A percentile compares a stretch with the other conserved stretches of the same genome.
phyloP scores from a whole-genome alignment of 768 basidiomycete species.

The Trametes cingulata region DNA sequence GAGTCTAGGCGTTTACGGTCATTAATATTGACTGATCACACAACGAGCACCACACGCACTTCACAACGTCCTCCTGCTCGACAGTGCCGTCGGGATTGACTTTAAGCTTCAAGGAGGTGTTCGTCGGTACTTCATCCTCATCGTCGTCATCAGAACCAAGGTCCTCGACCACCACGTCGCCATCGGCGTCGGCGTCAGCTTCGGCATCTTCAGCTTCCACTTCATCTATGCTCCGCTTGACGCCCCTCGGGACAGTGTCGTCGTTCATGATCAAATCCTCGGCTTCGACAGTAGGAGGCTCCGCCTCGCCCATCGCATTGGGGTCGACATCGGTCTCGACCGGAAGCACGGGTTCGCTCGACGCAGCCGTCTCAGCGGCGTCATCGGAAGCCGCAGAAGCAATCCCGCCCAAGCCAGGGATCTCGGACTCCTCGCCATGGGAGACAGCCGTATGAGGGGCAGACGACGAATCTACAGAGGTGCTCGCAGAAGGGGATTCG shows the following conservation, averaged over 20 bases:
- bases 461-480: constrained; percentile 5
- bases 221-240: constrained; percentile 48
- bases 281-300: constrained; percentile 15
- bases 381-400: constrained; percentile 6
- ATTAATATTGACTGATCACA: constrained; percentile 11
- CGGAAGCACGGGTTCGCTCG: constrained; percentile 3
- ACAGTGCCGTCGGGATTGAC: constrained; percentile 92
- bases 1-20: constrained; percentile 50
- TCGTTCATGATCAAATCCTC: constrained; percentile 31
- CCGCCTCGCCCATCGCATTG: constrained; percentile 9
- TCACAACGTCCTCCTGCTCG: constrained; percentile 90
- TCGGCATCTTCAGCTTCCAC: constrained; percentile 43
- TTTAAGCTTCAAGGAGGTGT: constrained; percentile 58
- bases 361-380: not conserved
- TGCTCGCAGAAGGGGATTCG: not conserved
- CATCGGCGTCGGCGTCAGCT: constrained; percentile 40
- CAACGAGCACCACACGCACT: constrained; percentile 53
- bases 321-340: constrained; percentile 17
- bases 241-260: constrained; percentile 32
- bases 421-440: constrained; percentile 24
- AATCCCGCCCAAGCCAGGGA: constrained; percentile 29
- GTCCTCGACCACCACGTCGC: not conserved
- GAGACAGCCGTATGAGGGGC: constrained; percentile 8
- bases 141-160: constrained; percentile 34
- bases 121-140: constrained; percentile 42